These are phyloP conservation scores for Xylaria telfairii DNA, from an alignment of 495 filamentous ascomycete genomes.

Conservation along the genomic window DNA sequence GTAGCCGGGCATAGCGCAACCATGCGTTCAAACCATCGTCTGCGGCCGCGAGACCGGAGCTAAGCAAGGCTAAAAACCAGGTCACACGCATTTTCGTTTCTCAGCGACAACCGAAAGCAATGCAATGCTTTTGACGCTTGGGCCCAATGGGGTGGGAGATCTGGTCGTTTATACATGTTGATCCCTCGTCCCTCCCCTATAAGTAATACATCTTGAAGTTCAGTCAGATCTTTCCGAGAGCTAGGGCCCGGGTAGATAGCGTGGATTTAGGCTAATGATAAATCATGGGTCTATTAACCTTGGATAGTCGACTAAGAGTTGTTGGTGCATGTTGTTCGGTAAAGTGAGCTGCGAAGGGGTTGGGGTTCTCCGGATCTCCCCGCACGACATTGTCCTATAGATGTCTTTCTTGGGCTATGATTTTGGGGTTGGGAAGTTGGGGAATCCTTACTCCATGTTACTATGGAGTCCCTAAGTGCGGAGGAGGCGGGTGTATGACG, in stretches of 20 bases:
- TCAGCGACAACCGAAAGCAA: neutral
- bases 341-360: constrained; percentile 10
- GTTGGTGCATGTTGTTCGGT: constrained; percentile 9
- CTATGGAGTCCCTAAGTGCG: neutral
- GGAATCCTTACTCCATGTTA: neutral
- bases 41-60: constrained; percentile 44
- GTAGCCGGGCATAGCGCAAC: constrained; percentile 68
- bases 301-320: neutral
- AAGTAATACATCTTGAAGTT: neutral
- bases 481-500: neutral
- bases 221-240: neutral
- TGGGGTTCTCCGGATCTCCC: constrained; percentile 14
- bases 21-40: constrained; percentile 68
- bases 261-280: constrained; percentile 22
- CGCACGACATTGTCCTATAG: neutral
- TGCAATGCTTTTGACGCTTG: neutral
- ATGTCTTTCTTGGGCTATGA: neutral
- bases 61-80: constrained; percentile 38
- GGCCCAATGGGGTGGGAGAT: neutral
- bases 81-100: constrained; percentile 39
- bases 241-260: neutral
- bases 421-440: constrained; percentile 13
- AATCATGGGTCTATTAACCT: constrained; percentile 11
- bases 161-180: constrained; percentile 31
- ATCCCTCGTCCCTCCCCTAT: neutral